Conservation (phyloP, 148 eudicot genomes). For the Pouteria glomerata region DNA sequence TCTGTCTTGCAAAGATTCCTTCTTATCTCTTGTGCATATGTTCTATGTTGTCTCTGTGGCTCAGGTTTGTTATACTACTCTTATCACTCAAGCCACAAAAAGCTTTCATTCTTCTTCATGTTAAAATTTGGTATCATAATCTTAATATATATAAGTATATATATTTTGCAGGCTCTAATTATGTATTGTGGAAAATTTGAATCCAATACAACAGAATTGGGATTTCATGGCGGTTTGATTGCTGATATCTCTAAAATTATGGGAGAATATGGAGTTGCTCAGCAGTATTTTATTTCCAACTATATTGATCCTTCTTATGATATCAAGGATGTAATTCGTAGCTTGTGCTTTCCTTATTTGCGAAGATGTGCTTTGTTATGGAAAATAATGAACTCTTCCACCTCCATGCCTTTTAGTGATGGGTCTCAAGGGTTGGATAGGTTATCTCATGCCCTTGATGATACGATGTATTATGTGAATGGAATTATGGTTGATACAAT, state of each 20-base stretch:
- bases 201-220: constrained; percentile 29
- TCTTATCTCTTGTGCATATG: constrained; percentile 70
- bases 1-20: constrained; percentile 55
- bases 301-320: constrained; percentile 42
- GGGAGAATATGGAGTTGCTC: constrained; percentile 32
- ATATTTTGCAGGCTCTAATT: constrained; percentile 53
- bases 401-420: constrained; percentile 39
- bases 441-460: constrained; percentile 30
- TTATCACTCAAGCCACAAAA: constrained; percentile 1
- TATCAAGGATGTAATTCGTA: constrained; percentile 46
- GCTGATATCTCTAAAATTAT: constrained; percentile 50
- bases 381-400: constrained; percentile 57
- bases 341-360: constrained; percentile 70
- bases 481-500: constrained; percentile 33
- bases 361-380: constrained; percentile 88
- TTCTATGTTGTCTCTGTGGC: constrained; percentile 62
- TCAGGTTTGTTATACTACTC: constrained; percentile 44
- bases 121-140: constrained; percentile 6
- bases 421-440: constrained; percentile 32
- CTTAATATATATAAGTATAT: constrained; percentile 7
- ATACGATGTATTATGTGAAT: constrained; percentile 25
- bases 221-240: constrained; percentile 43
- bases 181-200: constrained; percentile 36
- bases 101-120: constrained; percentile 1
- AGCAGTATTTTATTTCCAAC: constrained; percentile 49